A percentile compares a stretch with the other conserved stretches of the same genome.
These are phyloP conservation scores for Eimeria tenella DNA, from an alignment of 169 alveolate genomes.

Conservation along the genomic window DNA sequence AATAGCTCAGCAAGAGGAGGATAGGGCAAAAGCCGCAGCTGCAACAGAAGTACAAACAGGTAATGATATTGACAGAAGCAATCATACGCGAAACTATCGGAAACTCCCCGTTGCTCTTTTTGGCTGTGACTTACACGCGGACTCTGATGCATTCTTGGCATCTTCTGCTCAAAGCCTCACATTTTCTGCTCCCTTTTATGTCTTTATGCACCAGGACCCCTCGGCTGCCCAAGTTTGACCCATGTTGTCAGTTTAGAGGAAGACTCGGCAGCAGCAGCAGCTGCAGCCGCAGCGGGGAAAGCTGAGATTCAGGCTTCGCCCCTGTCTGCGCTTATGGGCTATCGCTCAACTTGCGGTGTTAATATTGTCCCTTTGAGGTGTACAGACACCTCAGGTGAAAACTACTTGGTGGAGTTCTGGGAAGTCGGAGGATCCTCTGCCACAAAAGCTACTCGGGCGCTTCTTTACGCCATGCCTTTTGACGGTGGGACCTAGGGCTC, in stretches of 20 bases:
- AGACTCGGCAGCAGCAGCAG: not conserved
- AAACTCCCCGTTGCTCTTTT: too few relatives aligned
- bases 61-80: too few relatives aligned
- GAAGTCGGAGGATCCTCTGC: not conserved
- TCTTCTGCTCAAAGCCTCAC: too few relatives aligned
- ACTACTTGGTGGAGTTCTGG: constrained; percentile 17
- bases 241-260: too few relatives aligned
- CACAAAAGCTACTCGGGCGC: constrained; percentile 1
- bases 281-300: not conserved
- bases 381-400: constrained; percentile 14
- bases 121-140: too few relatives aligned
- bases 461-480: not conserved
- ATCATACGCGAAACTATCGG: too few relatives aligned
- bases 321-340: constrained; percentile 1
- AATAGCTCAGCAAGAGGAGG: constrained; percentile 14
- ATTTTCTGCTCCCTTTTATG: too few relatives aligned
- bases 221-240: too few relatives aligned
- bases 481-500: not conserved
- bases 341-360: constrained; percentile 14
- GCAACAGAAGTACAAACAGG: not conserved
- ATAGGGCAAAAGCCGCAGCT: not conserved
- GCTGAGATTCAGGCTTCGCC: not conserved
- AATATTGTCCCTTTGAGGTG: not conserved
- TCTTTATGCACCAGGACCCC: too few relatives aligned
- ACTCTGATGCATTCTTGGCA: too few relatives aligned